phyloP scores from a whole-genome alignment of 2,329 filamentous ascomycete species.

The Pseudocercospora macadamiae region DNA sequence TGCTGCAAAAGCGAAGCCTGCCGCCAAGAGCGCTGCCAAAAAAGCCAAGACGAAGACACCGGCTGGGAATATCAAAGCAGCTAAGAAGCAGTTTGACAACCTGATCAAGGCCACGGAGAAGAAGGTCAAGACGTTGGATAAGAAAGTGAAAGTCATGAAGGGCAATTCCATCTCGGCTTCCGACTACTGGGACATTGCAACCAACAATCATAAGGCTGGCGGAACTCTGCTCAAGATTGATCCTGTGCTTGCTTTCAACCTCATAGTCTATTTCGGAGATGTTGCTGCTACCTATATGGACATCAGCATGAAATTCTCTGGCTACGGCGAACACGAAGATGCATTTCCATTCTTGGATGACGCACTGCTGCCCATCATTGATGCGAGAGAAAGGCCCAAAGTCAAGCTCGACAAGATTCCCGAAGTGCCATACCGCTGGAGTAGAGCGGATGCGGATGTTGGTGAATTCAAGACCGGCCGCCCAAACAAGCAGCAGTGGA shows the following conservation, averaged over 20 bases:
- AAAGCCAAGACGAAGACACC: background rate
- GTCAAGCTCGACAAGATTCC: background rate
- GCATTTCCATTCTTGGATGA: slow-evolving; percentile 1
- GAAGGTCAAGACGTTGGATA: slow-evolving; percentile 2
- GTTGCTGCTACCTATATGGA: background rate
- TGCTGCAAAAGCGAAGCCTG: background rate
- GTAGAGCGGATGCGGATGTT: slow-evolving; percentile 6
- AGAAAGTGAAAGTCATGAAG: slow-evolving; percentile 14
- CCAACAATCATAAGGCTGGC: background rate
- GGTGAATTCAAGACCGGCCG: slow-evolving; percentile 13
- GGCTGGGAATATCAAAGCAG: background rate
- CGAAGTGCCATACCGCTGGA: slow-evolving; percentile 10
- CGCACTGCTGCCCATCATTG: slow-evolving; percentile 1
- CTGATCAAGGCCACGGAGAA: slow-evolving; percentile 7
- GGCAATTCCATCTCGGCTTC: slow-evolving; percentile 1
- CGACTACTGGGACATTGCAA: background rate
- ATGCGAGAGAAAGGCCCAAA: background rate
- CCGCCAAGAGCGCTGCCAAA: background rate
- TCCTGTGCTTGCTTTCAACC: background rate
- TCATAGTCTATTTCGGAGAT: slow-evolving; percentile 1
- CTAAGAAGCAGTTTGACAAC: slow-evolving; percentile 6
- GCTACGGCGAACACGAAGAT: slow-evolving; percentile 3
- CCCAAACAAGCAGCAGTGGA: slow-evolving; percentile 16
- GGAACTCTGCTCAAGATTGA: background rate
- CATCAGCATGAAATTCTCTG: background rate